Conservation (phyloP, 2,329 filamentous ascomycete genomes). For the Neonectria ditissima region DNA sequence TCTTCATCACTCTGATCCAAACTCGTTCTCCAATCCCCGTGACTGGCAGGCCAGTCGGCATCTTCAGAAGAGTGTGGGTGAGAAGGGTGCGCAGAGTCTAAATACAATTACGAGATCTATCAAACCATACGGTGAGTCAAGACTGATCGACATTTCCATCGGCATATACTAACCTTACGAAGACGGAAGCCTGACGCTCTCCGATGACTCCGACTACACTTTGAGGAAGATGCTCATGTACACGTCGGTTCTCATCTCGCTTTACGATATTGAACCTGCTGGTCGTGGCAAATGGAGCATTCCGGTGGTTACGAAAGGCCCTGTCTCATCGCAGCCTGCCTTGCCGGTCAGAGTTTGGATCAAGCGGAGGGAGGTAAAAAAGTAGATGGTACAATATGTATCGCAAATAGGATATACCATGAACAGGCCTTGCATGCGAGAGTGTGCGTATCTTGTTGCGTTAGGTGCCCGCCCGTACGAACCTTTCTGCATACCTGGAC, state of each 20-base stretch:
- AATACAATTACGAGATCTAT: slow-evolving; percentile 45
- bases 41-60: slow-evolving; percentile 53
- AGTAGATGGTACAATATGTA: background rate
- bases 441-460: background rate
- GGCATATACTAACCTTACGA: slow-evolving; percentile 18
- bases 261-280: slow-evolving; percentile 52
- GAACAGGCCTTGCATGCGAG: background rate
- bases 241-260: slow-evolving; percentile 49
- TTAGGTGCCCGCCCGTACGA: too few species aligned
- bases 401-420: background rate
- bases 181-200: slow-evolving; percentile 51
- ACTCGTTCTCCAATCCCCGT: slow-evolving; percentile 47
- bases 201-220: slow-evolving; percentile 49
- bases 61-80: slow-evolving; percentile 42
- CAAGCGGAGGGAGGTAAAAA: slow-evolving; percentile 39
- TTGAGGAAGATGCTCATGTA: slow-evolving; percentile 51
- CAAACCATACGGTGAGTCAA: slow-evolving; percentile 50
- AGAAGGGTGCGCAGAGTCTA: slow-evolving; percentile 39
- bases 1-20: slow-evolving; percentile 51
- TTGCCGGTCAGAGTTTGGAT: slow-evolving; percentile 50
- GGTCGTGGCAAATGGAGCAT: slow-evolving; percentile 44
- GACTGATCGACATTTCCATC: background rate
- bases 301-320: slow-evolving; percentile 41
- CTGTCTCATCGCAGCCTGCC: slow-evolving; percentile 45
- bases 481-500: too few species aligned